Conservation (phyloP, 345 rosid genomes). For the Moricandia arvensis region DNA sequence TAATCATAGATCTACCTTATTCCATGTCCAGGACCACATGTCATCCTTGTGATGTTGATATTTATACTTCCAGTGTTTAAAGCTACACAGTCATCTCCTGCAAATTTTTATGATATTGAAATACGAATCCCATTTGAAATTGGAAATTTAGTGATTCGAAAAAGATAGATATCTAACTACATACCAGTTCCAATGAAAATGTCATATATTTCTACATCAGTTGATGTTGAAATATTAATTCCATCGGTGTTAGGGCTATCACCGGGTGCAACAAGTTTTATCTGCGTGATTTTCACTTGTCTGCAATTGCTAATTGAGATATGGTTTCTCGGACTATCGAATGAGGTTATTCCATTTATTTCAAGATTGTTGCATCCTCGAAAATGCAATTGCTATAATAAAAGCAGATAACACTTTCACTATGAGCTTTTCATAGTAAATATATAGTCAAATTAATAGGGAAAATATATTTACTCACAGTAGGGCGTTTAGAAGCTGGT, state of each 20-base stretch:
- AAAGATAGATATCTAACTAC: background rate
- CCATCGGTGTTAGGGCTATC: slow-evolving; percentile 64
- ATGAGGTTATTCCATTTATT: slow-evolving; percentile 33
- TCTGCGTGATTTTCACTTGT: slow-evolving; percentile 32
- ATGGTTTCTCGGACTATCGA: slow-evolving; percentile 44
- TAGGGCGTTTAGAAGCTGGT: background rate
- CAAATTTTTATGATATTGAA: background rate
- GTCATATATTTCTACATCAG: slow-evolving; percentile 27
- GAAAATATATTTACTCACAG: background rate
- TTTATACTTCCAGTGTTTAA: slow-evolving; percentile 30
- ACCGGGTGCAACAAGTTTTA: slow-evolving; percentile 40
- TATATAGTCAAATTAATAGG: background rate
- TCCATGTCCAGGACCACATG: slow-evolving; percentile 44
- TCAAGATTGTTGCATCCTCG: slow-evolving; percentile 18
- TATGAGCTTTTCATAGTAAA: background rate
- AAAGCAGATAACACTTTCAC: background rate
- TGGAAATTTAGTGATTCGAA: background rate
- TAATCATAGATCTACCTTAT: slow-evolving; percentile 31
- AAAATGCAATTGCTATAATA: slow-evolving; percentile 33
- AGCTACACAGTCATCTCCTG: slow-evolving; percentile 65
- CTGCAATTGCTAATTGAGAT: slow-evolving; percentile 30
- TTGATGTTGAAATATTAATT: slow-evolving; percentile 42
- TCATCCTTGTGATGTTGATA: slow-evolving; percentile 20
- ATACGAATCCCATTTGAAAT: background rate
- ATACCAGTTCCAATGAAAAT: slow-evolving; percentile 47